phyloP scores from a whole-genome alignment of 2,329 filamentous ascomycete genomes.

The Colletotrichum liaoningense region DNA sequence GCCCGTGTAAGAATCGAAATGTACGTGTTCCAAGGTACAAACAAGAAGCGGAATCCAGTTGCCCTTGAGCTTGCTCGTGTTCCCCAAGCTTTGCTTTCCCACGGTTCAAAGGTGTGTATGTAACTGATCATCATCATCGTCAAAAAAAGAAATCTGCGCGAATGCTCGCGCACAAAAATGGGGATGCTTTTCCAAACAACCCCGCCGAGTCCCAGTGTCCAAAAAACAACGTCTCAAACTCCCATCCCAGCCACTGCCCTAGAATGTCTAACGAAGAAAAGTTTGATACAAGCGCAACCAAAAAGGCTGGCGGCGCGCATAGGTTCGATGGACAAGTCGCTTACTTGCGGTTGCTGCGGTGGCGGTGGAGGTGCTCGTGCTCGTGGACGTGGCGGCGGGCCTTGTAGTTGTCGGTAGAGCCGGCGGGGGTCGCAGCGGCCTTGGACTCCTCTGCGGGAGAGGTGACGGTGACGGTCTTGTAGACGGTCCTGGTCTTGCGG shows the following conservation, averaged over 20 bases:
- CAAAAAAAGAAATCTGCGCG: conserved; percentile 1
- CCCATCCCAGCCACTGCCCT: conserved; percentile 28
- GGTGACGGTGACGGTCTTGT: conserved; percentile 57
- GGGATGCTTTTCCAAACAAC: conserved; percentile 7
- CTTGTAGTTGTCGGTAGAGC: conserved; percentile 37
- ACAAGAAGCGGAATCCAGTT: conserved; percentile 7
- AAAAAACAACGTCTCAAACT: conserved; percentile 25
- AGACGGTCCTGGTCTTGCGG: conserved; percentile 51
- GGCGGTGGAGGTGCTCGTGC: conserved; percentile 51
- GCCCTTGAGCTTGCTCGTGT: neutral
- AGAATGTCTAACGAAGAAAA: conserved; percentile 36
- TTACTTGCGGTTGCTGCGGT: conserved; percentile 46
- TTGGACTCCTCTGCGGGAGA: conserved; percentile 58
- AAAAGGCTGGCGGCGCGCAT: neutral
- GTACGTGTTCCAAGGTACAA: conserved; percentile 14
- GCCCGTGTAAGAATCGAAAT: conserved; percentile 27
- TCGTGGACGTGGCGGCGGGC: conserved; percentile 51
- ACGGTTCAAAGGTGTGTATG: conserved; percentile 13
- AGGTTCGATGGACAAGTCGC: neutral
- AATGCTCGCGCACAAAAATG: neutral
- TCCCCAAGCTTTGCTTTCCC: neutral
- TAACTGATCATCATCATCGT: conserved; percentile 32
- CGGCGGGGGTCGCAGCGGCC: conserved; percentile 5
- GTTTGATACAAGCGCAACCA: conserved; percentile 21
- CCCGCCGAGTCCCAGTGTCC: neutral